Conservation (phyloP, 2,329 filamentous ascomycete genomes). For the Metarhizium anisopliae region DNA sequence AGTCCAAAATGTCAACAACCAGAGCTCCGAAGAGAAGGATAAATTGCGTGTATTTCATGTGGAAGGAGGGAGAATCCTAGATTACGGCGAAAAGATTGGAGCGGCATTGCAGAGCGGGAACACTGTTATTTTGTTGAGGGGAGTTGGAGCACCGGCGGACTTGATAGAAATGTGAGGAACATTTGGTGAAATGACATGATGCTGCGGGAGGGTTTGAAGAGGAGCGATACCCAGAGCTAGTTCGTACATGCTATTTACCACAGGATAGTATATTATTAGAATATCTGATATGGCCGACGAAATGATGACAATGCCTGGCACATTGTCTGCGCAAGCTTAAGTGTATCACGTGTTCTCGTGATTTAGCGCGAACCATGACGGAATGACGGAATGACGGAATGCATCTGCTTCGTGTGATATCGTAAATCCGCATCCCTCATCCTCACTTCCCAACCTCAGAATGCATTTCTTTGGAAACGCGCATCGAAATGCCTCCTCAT, state of each 20-base stretch:
- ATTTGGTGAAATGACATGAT: not conserved
- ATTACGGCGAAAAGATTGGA: slow-evolving; percentile 82
- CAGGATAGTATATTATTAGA: not conserved
- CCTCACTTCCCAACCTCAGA: slow-evolving; percentile 1
- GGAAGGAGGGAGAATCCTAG: slow-evolving; percentile 76
- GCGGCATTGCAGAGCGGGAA: slow-evolving; percentile 68
- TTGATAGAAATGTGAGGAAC: slow-evolving; percentile 44
- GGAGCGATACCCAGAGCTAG: not conserved
- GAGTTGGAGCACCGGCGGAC: slow-evolving; percentile 71
- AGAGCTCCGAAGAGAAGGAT: slow-evolving; percentile 64
- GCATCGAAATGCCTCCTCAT: slow-evolving; percentile 52
- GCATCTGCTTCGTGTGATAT: not conserved
- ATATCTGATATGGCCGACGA: not conserved
- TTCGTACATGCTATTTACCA: not conserved
- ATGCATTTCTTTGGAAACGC: slow-evolving; percentile 7
- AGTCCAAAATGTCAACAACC: slow-evolving; percentile 77
- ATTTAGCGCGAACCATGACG: slow-evolving; percentile 18
- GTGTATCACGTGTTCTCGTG: slow-evolving; percentile 20
- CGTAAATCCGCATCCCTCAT: not conserved
- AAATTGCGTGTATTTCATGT: slow-evolving; percentile 87
- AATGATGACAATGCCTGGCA: not conserved
- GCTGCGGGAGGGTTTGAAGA: not conserved
- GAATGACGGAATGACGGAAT: slow-evolving; percentile 1
- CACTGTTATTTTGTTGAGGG: slow-evolving; percentile 79
- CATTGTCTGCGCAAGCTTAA: not conserved